Conservation (phyloP, 257 asterid genomes). For the Solanum appendiculatum region DNA sequence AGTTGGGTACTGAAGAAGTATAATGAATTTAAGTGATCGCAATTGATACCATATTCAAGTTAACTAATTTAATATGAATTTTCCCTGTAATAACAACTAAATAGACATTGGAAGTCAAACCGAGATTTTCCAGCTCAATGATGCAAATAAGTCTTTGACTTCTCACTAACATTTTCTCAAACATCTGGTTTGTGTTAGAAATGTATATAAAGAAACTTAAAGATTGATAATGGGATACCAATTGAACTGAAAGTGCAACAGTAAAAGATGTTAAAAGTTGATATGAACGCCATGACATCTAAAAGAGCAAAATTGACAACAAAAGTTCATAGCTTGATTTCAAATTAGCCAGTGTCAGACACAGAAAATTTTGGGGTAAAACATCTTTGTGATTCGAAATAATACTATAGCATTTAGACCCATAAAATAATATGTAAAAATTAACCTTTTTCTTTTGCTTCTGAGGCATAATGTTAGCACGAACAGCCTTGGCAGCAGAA, state of each 20-base stretch:
- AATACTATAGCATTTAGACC: neutral
- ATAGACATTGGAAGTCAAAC: neutral
- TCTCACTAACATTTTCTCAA: neutral
- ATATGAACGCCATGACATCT: neutral
- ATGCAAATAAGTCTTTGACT: neutral
- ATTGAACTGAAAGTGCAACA: neutral
- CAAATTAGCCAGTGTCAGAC: neutral
- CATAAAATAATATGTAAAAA: neutral
- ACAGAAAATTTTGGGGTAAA: neutral
- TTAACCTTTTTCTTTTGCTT: slow-evolving; percentile 72
- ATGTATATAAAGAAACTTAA: neutral
- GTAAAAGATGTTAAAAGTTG: neutral
- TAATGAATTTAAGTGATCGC: neutral
- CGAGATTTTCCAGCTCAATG: neutral
- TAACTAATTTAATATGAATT: neutral
- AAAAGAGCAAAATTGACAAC: neutral
- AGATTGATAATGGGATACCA: neutral
- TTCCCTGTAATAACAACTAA: neutral
- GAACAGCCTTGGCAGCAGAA: slow-evolving; percentile 92
- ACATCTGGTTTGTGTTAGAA: neutral
- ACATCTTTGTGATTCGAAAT: neutral
- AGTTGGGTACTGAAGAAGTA: neutral
- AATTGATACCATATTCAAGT: neutral
- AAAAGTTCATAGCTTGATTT: neutral
- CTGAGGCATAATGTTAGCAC: slow-evolving; percentile 77